phyloP scores from a whole-genome alignment of 495 filamentous ascomycete genomes.

The Cudoniella acicularis region DNA sequence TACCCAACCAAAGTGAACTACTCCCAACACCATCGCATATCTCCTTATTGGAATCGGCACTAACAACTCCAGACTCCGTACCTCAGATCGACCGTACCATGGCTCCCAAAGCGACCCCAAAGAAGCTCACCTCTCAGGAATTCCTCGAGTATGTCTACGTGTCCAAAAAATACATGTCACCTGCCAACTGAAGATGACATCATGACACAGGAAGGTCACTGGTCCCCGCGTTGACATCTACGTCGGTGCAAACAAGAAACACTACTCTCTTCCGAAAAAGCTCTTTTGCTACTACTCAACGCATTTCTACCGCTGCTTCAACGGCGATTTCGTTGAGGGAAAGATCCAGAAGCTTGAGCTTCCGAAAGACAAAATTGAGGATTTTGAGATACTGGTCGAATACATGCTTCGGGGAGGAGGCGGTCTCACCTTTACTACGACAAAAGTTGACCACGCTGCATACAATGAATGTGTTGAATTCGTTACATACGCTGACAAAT shows the following conservation, averaged over 20 bases:
- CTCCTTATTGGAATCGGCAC: background rate
- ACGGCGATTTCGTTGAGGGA: background rate
- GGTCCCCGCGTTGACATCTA: background rate
- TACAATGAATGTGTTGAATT: background rate
- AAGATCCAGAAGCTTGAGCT: background rate
- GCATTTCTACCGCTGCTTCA: background rate
- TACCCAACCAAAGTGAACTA: too few relatives aligned
- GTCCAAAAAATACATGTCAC: background rate
- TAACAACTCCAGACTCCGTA: too few relatives aligned
- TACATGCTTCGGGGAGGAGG: background rate
- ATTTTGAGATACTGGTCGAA: background rate
- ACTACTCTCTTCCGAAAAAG: background rate
- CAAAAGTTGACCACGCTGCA: background rate
- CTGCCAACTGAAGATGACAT: too few relatives aligned
- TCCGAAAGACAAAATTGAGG: background rate
- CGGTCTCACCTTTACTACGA: background rate
- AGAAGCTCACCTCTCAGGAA: background rate
- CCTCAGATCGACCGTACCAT: too few relatives aligned
- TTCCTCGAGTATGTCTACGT: background rate
- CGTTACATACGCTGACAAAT: background rate
- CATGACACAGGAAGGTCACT: background rate
- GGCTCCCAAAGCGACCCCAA: background rate
- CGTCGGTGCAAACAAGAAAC: background rate
- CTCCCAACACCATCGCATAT: too few relatives aligned
- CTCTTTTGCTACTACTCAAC: constrained; percentile 1